A percentile compares a stretch with the other conserved stretches of the same genome.
Evolutionary conservation across 352 stramenopile species (phyloP).

Genomic region (Phytophthora rubi): DNA sequence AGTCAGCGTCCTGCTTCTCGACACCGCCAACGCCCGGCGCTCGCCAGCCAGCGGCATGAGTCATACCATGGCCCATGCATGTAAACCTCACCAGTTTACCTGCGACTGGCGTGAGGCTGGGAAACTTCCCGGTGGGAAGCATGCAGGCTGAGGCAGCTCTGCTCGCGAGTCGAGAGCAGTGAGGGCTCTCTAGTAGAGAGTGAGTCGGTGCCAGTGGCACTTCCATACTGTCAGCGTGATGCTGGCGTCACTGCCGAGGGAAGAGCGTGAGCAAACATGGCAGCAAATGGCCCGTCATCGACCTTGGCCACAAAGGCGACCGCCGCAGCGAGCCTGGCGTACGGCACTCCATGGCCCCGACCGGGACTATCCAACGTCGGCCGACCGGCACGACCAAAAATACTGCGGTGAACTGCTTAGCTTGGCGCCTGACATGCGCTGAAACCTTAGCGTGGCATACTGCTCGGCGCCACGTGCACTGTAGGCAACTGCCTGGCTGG

Average conservation of each 20-base stretch:
- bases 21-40: background rate
- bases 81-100: background rate
- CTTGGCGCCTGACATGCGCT: background rate
- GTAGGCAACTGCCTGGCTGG: background rate
- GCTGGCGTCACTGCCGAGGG: slow-evolving; percentile 6
- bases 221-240: no score
- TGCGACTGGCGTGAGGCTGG: background rate
- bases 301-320: background rate
- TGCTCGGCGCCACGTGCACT: background rate
- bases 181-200: no score
- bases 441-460: background rate
- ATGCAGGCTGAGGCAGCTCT: background rate
- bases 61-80: background rate
- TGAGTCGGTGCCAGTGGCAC: no score
- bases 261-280: background rate
- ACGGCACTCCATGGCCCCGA: background rate
- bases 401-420: no score
- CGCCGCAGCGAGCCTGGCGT: background rate
- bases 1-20: background rate
- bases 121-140: background rate
- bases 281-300: background rate
- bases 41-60: background rate
- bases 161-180: background rate
- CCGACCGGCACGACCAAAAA: background rate
- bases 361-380: background rate